These are phyloP conservation scores for Suhomyces prunicola DNA, from an alignment of 805 yeast species.

Conservation along the genomic window DNA sequence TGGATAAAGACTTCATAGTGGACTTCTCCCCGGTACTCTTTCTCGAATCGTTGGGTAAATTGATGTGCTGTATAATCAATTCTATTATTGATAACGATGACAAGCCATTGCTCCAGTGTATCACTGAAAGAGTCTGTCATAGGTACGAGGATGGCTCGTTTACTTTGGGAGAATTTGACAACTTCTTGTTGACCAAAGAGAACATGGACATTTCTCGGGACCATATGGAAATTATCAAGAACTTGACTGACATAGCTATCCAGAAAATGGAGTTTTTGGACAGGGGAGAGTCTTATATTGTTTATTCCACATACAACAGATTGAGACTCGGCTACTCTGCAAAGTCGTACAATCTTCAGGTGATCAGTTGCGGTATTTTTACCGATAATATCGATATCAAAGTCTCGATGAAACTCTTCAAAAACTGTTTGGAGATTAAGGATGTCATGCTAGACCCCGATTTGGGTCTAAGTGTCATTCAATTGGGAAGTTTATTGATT, in stretches of 20 bases:
- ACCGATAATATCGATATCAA: slow-evolving; percentile 45
- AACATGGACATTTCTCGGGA: slow-evolving; percentile 19
- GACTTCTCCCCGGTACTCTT: slow-evolving; percentile 36
- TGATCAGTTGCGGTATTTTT: slow-evolving; percentile 55
- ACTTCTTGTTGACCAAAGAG: slow-evolving; percentile 2
- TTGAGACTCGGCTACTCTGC: slow-evolving; percentile 50
- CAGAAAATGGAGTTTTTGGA: slow-evolving; percentile 49
- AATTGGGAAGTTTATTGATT: slow-evolving; percentile 56
- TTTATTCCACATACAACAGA: slow-evolving; percentile 47
- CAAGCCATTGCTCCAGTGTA: slow-evolving; percentile 24
- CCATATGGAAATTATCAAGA: slow-evolving; percentile 25
- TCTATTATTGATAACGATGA: slow-evolving; percentile 24
- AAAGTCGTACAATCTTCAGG: slow-evolving; percentile 56
- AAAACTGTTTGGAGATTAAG: slow-evolving; percentile 49
- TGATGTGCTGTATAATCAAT: slow-evolving; percentile 35
- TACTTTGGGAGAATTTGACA: neutral
- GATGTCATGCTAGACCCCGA: slow-evolving; percentile 51
- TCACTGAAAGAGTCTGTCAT: slow-evolving; percentile 24
- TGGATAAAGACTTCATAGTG: slow-evolving; percentile 24
- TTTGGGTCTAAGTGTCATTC: slow-evolving; percentile 49
- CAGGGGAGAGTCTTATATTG: slow-evolving; percentile 55
- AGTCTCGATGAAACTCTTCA: slow-evolving; percentile 44
- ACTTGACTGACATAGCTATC: slow-evolving; percentile 32
- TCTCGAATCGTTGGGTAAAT: slow-evolving; percentile 30
- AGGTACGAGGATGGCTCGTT: slow-evolving; percentile 9